phyloP scores from a whole-genome alignment of 1,139 yeast species.

The Zygoascus hellenicus region DNA sequence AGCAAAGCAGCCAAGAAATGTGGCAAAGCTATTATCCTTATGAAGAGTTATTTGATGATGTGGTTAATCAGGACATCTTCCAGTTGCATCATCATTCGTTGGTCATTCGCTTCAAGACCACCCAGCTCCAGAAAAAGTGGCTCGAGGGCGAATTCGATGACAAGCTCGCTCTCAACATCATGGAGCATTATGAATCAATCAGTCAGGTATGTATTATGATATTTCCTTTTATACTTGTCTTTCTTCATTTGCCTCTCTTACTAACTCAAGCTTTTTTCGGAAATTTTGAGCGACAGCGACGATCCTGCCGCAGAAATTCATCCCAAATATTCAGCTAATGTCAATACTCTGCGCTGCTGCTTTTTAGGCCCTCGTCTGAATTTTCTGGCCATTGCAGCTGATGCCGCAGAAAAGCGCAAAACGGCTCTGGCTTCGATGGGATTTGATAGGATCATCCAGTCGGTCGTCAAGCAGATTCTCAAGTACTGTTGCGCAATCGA shows the following conservation, averaged over 20 bases:
- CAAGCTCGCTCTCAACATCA: background rate
- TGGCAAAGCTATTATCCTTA: constrained; percentile 3
- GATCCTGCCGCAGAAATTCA: background rate
- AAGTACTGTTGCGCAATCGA: background rate
- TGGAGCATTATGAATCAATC: background rate
- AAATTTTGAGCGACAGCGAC: background rate
- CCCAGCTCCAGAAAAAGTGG: background rate
- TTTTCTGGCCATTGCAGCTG: background rate
- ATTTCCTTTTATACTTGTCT: background rate
- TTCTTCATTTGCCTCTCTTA: too few species aligned
- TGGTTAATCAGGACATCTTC: background rate
- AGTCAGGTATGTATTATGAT: background rate
- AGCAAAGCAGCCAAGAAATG: background rate
- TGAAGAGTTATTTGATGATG: background rate
- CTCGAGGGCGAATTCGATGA: background rate
- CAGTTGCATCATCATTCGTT: background rate
- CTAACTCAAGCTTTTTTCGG: too few species aligned
- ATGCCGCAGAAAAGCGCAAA: background rate
- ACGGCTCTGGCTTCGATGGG: background rate
- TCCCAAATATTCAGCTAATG: background rate
- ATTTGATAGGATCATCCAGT: background rate
- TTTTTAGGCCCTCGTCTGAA: background rate
- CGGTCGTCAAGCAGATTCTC: background rate
- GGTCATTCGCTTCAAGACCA: background rate
- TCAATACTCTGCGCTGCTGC: background rate